Evolutionary conservation across 805 yeast genomes (phyloP), one percentile per base, ranked within the genome.

Genomic region (Saturnispora diversa): DNA sequence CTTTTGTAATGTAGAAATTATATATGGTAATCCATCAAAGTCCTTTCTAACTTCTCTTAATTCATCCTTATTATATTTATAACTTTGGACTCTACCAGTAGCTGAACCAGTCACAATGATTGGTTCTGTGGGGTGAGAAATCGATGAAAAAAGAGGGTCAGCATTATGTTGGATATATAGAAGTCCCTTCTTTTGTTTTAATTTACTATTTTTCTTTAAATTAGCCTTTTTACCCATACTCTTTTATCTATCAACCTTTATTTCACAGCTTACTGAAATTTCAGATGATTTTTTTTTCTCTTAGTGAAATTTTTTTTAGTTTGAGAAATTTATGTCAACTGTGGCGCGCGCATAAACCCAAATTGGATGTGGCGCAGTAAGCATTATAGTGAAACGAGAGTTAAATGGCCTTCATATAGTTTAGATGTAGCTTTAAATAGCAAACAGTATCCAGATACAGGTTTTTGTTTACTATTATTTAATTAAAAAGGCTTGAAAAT

Each of bases 71-170:
- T 78, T 71, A 50, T 87, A 88, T 30, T 64, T 59, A 38, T 75
- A 65, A 43, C 86, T 69, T 46, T 66, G 72, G 0, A 87, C 72
- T 51, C 78, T 78, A 2, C 97, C 97, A 2, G 85, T 75, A 0
- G 85, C 92, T n/a, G 83, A 64, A 0, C 96, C 97, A 9, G 79
- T 64, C 0, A 76, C 71, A 11, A 84, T 52, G 4, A 80, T 58
- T 5, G 82, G 82, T 48, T 69, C 60, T 8, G 75, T 62, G 0
- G 97, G 97, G 55, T 88, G 95, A 19, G 86, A 78, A 9, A 82
- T 83, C 13, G 78, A 53, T 1, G 88, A 63, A 56, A 88, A 87
- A n/a, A 88, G 57, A 2, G 88, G 86, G 35, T 80, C 84, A 7
- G 48, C 39, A 0, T 64, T 59, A 45, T 64, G 72, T 26, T 62